Evolutionary conservation across 2,329 filamentous ascomycete genomes (phyloP).

Genomic region (Sclerotiophoma versabilis): DNA sequence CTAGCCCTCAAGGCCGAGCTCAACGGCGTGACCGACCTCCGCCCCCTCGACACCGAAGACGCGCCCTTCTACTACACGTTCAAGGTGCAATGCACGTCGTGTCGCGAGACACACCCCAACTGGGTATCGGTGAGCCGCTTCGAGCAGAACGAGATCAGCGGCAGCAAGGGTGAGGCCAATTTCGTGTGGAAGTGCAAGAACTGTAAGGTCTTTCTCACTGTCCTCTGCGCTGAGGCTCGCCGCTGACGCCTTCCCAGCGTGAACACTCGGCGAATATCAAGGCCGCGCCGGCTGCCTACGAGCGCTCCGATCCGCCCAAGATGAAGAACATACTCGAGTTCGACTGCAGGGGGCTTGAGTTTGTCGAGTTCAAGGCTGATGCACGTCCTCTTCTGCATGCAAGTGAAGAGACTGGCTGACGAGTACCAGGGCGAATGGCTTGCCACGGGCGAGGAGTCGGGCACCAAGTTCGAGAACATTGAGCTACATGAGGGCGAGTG

Average conservation of each 20-base stretch:
- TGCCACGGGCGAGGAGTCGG: slow-evolving; percentile 79
- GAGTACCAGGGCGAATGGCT: slow-evolving; percentile 82
- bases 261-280: slow-evolving; percentile 88
- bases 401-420: background rate
- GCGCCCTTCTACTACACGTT: slow-evolving; percentile 96
- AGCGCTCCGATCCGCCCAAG: slow-evolving; percentile 74
- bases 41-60: slow-evolving; percentile 80
- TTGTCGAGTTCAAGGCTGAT: slow-evolving; percentile 88
- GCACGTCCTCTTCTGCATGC: slow-evolving; percentile 57
- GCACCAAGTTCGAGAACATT: slow-evolving; percentile 80
- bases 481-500: slow-evolving; percentile 91
- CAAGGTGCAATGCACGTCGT: slow-evolving; percentile 98
- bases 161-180: slow-evolving; percentile 93
- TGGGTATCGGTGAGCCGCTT: slow-evolving; percentile 86
- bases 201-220: slow-evolving; percentile 74
- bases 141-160: slow-evolving; percentile 88
- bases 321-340: slow-evolving; percentile 83
- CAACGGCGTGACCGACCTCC: slow-evolving; percentile 80
- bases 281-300: slow-evolving; percentile 74
- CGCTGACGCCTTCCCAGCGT: slow-evolving; percentile 60
- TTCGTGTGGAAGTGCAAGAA: slow-evolving; percentile 99
- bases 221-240: background rate
- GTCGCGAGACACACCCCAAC: slow-evolving; percentile 88
- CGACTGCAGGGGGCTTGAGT: slow-evolving; percentile 93
- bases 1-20: slow-evolving; percentile 50